These are phyloP conservation scores for Stenogyne calaminthoides DNA, from an alignment of 305 asterid genomes.

Conservation along the genomic window DNA sequence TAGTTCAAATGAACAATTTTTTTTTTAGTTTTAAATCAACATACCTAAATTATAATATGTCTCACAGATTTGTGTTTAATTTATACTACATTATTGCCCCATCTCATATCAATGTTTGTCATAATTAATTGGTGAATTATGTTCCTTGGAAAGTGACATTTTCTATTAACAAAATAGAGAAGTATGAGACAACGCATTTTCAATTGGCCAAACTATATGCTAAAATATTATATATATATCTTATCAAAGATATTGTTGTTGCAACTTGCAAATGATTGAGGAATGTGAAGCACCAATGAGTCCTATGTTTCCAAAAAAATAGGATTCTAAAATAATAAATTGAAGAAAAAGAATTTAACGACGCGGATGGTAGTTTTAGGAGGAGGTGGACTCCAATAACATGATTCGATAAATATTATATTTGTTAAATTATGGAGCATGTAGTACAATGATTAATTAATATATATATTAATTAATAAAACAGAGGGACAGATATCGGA, in stretches of 20 bases:
- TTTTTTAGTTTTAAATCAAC: too few relatives aligned
- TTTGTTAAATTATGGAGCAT: not conserved
- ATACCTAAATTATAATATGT: too few relatives aligned
- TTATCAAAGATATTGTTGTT: not conserved
- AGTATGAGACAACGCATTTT: not conserved
- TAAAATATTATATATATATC: not conserved
- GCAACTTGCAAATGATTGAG: not conserved
- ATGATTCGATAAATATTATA: not conserved
- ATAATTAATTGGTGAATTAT: too few relatives aligned
- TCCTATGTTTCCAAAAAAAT: not conserved
- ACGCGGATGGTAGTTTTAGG: not conserved
- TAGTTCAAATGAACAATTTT: too few relatives aligned
- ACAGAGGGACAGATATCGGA: not conserved
- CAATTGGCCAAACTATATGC: not conserved
- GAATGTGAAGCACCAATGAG: not conserved
- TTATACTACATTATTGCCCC: too few relatives aligned
- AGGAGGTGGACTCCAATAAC: not conserved
- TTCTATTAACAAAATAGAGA: too few relatives aligned
- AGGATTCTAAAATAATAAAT: not conserved
- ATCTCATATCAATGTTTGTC: too few relatives aligned
- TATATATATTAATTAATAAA: not conserved
- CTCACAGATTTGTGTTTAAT: too few relatives aligned
- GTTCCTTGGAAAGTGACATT: not conserved
- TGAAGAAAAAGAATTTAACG: not conserved
- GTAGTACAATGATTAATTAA: not conserved